Percentiles rank a stretch among this genome's conserved stretches.
These are phyloP conservation scores for Cyanophora paradoxa DNA, from an alignment of 78 protist genomes.

Conservation along the genomic window DNA sequence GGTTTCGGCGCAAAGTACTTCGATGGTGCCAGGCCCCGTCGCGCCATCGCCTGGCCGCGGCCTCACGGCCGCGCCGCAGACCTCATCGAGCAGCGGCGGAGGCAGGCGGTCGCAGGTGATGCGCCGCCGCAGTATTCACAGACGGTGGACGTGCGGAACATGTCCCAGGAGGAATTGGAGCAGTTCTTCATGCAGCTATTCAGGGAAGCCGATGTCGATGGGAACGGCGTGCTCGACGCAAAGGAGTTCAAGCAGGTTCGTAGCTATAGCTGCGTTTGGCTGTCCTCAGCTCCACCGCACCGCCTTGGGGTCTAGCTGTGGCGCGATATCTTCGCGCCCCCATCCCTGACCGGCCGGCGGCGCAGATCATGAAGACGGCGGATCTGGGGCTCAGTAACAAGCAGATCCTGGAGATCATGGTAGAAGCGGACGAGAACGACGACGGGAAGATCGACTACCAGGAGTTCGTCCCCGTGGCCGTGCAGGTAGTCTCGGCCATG, in stretches of 20 bases:
- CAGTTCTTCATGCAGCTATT: background rate
- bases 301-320: no score
- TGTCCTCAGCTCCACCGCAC: no score
- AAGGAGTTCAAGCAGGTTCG: background rate
- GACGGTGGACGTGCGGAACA: no score
- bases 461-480: conserved; percentile 3
- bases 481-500: background rate
- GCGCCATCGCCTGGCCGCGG: no score
- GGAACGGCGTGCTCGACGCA: background rate
- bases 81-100: no score
- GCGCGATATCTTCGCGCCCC: no score
- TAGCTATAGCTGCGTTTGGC: no score
- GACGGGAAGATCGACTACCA: background rate
- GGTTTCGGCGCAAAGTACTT: conserved; percentile 18
- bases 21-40: no score
- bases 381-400: background rate
- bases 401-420: background rate
- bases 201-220: background rate
- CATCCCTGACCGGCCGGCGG: no score
- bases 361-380: background rate
- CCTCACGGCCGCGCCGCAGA: no score
- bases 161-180: background rate
- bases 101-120: no score
- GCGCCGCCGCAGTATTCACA: no score
- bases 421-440: background rate